Base-by-base conservation (phyloP, 2,329 filamentous ascomycete species). In the Pyricularia pennisetigena region DNA sequence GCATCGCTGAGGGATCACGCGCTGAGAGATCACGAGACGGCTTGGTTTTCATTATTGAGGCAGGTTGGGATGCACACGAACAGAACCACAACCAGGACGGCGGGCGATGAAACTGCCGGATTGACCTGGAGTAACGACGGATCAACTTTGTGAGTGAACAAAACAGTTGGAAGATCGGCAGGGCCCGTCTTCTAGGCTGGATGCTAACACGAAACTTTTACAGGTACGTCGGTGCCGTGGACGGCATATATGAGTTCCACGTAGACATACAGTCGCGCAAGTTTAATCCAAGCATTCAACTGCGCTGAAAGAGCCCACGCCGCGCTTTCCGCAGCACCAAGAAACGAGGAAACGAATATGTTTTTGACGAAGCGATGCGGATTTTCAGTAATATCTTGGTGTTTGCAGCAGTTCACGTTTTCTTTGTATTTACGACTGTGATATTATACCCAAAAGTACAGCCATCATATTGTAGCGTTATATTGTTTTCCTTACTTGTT, bases 241-340 rank as follows among this genome's bases (percentile, higher is more conserved):
- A 91, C 72, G 91, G 91, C 68, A 89, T 94, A 68, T 92, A 92
- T 73, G 90, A 93, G 78, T 87, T 92, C 72, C 84, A 83, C 41
- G 83, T 94, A 71, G 88, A 92, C 74, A 73, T 88, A 23, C 81
- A 85, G 65, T 82, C 80, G 68, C 82, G 91, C 69, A 90, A 87
- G 76, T 78, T 83, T 35, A 84, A 82, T 70, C 85, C 87, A 2
- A 85, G 83, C 70, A 78, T 87, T 71, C 79, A 80, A 62, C 78
- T 86, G 76, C 82, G 84, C 70, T 88, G 72, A 82, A 29, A 16
- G 23, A 28, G 1, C 16, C 14, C 3, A 3, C 54, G 32, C 12
- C 14, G 29, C 49, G 62, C 16, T 68, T 63, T 41, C 20, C 32
- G 49, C 29, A 30, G 16, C 64, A 35, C 9, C 65, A 69, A 57